Evolutionary conservation across 352 stramenopile species (phyloP).

Genomic region (Phytophthora nicotianae): DNA sequence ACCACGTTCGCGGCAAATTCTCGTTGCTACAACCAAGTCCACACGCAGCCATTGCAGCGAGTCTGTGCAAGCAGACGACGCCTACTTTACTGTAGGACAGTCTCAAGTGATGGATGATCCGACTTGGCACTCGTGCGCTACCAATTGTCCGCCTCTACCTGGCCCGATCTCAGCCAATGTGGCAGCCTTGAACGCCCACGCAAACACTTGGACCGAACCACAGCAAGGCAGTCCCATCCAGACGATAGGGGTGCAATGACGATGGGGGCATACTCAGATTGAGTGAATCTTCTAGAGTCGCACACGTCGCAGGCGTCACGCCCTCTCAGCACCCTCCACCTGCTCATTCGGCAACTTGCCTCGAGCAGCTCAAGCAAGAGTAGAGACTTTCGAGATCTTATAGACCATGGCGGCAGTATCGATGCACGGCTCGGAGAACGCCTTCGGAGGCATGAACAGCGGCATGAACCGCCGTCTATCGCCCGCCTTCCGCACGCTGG

Average conservation of each 20-base stretch:
- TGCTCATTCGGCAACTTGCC: constrained; percentile 32
- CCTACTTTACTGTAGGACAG: constrained; percentile 1
- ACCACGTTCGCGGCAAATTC: not conserved
- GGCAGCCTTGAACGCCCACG: constrained; percentile 5
- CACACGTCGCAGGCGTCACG: constrained; percentile 28
- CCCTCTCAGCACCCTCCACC: constrained; percentile 10
- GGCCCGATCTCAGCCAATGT: constrained; percentile 15
- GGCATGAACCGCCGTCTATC: constrained; percentile 48
- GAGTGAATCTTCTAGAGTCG: constrained; percentile 38
- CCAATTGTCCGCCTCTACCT: constrained; percentile 24
- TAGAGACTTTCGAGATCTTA: constrained; percentile 7
- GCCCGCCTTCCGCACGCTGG: constrained; percentile 57
- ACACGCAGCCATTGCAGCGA: not conserved
- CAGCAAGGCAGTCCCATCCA: constrained; percentile 16
- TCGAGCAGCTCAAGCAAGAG: constrained; percentile 17
- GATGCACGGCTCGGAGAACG: constrained; percentile 52
- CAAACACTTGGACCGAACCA: not conserved
- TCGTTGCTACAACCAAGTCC: not conserved
- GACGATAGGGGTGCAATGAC: constrained; percentile 13
- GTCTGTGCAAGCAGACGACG: constrained; percentile 17
- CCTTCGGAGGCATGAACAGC: constrained; percentile 52
- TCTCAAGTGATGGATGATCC: constrained; percentile 1
- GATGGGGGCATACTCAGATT: constrained; percentile 23
- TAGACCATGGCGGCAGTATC: constrained; percentile 62
- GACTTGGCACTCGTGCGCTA: not conserved